phyloP scores from a whole-genome alignment of 1,284 basidiomycete genomes.

The Cryptococcus sp. region DNA sequence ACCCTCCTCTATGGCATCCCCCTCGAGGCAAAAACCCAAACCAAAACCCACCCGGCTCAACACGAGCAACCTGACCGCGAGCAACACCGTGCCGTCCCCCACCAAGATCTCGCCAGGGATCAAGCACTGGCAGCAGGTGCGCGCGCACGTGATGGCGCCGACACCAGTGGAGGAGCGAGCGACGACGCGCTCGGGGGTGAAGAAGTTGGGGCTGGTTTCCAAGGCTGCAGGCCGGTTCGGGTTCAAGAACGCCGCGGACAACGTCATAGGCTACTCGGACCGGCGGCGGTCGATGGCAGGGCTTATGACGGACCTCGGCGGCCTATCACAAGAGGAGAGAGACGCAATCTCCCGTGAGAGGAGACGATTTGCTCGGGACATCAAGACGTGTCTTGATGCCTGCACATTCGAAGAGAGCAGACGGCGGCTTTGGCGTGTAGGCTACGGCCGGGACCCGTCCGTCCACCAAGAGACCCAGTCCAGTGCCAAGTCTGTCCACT shows the following conservation, averaged over 20 bases:
- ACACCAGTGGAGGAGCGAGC: conserved; percentile 29
- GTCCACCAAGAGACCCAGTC: not conserved
- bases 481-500: conserved; percentile 16
- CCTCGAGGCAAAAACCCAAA: conserved; percentile 15
- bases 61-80: conserved; percentile 21
- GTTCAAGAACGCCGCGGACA: conserved; percentile 38
- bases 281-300: conserved; percentile 21
- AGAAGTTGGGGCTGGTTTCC: conserved; percentile 31
- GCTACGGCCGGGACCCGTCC: conserved; percentile 1
- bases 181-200: conserved; percentile 1
- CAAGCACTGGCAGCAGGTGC: conserved; percentile 46
- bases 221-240: conserved; percentile 43
- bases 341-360: conserved; percentile 41
- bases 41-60: conserved; percentile 31
- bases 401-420: conserved; percentile 38
- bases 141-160: conserved; percentile 36
- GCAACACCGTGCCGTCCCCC: conserved; percentile 15
- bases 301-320: conserved; percentile 17
- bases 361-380: conserved; percentile 38
- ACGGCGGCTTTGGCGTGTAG: conserved; percentile 25
- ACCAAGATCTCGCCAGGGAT: conserved; percentile 35
- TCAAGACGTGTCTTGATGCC: conserved; percentile 39
- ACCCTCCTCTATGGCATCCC: conserved; percentile 8
- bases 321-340: conserved; percentile 31
- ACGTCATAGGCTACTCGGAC: conserved; percentile 37